Evolutionary conservation across 2,329 filamentous ascomycete genomes (phyloP).

Genomic region (Colletotrichum caudatum): DNA sequence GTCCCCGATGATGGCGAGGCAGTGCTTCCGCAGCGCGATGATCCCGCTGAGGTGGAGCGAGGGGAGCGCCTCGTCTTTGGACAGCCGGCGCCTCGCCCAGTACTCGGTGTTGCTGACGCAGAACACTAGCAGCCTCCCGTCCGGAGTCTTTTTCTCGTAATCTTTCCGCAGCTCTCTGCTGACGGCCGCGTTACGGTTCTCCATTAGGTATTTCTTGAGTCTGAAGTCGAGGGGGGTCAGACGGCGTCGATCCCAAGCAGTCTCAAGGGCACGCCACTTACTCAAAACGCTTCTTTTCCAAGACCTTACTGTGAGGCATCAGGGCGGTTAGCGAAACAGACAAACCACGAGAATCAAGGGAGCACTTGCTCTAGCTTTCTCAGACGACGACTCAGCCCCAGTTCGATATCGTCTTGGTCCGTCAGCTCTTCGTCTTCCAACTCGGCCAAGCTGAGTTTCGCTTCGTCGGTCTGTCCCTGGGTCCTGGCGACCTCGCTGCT

Average conservation of each 20-base stretch:
- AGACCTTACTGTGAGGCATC: neutral
- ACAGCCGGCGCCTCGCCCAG: constrained; percentile 50
- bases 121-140: constrained; percentile 51
- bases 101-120: constrained; percentile 60
- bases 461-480: constrained; percentile 21
- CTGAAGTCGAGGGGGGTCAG: constrained; percentile 42
- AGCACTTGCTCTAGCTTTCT: neutral
- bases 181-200: constrained; percentile 54
- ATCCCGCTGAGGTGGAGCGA: constrained; percentile 58
- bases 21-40: constrained; percentile 55
- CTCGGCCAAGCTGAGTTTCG: constrained; percentile 42
- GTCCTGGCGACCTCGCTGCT: constrained; percentile 35
- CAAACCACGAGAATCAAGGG: too few relatives aligned
- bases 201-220: constrained; percentile 52
- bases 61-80: constrained; percentile 46
- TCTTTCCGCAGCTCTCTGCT: constrained; percentile 44
- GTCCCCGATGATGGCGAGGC: constrained; percentile 58
- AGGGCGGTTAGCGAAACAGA: neutral
- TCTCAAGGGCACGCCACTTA: constrained; percentile 38
- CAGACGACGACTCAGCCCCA: neutral
- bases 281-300: constrained; percentile 40
- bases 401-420: constrained; percentile 27
- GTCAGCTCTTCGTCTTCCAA: constrained; percentile 38
- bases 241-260: neutral
- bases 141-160: constrained; percentile 48